A percentile compares a stretch with the other conserved stretches of the same genome.
phyloP scores from a whole-genome alignment of 805 yeast species.

The Naumovozyma castellii region DNA sequence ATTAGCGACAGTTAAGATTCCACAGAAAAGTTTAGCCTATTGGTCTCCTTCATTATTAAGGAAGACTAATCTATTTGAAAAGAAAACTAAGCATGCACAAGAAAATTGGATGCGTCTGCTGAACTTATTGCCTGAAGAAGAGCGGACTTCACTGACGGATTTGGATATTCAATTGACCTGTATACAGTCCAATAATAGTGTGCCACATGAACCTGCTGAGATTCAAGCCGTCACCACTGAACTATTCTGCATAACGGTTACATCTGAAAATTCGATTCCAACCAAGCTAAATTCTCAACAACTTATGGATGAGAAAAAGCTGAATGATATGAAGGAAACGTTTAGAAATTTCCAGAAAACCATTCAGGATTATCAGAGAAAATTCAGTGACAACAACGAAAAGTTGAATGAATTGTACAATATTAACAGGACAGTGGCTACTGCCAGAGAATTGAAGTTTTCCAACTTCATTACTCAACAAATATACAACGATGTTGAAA shows the following conservation, averaged over 20 bases:
- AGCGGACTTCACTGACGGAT: constrained; percentile 16
- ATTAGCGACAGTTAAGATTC: constrained; percentile 19
- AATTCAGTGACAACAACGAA: constrained; percentile 14
- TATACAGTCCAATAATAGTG: constrained; percentile 20
- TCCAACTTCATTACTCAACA: constrained; percentile 20
- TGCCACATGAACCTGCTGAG: constrained; percentile 21
- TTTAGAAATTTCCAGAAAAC: constrained; percentile 9
- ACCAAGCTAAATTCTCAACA: constrained; percentile 29
- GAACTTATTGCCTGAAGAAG: constrained; percentile 19
- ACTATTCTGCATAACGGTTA: constrained; percentile 26
- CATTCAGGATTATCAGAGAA: constrained; percentile 5
- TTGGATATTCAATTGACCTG: constrained; percentile 25
- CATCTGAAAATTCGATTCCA: constrained; percentile 31
- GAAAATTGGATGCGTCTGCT: constrained; percentile 25
- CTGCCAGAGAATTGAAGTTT: constrained; percentile 19
- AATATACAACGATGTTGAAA: constrained; percentile 23
- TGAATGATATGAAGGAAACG: constrained; percentile 12
- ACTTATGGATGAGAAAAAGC: constrained; percentile 15
- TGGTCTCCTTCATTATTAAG: constrained; percentile 28
- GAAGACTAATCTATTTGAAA: constrained; percentile 26
- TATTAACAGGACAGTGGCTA: constrained; percentile 8
- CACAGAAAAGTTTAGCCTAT: constrained; percentile 29
- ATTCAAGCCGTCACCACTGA: constrained; percentile 20
- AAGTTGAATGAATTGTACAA: constrained; percentile 21
- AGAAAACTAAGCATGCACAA: constrained; percentile 22